These are phyloP conservation scores for Phalaenopsis equestris DNA, from an alignment of 106 monocot genomes.

Conservation along the genomic window DNA sequence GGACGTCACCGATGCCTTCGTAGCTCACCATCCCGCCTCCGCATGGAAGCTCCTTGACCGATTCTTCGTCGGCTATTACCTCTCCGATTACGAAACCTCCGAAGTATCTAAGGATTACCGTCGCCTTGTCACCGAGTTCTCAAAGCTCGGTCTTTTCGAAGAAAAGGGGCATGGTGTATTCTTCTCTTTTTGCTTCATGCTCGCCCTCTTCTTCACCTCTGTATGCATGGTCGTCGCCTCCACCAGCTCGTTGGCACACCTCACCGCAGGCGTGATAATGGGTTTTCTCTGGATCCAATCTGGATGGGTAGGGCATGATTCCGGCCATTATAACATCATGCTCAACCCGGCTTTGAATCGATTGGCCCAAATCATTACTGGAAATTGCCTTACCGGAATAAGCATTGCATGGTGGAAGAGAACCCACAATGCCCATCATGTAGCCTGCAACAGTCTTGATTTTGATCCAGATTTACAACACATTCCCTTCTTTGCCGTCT, in stretches of 20 bases:
- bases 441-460: slow-evolving; percentile 66
- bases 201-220: too few species aligned
- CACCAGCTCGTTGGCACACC: slow-evolving; percentile 17
- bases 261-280: slow-evolving; percentile 17
- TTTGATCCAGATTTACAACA: slow-evolving; percentile 74
- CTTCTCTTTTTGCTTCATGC: too few species aligned
- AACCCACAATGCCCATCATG: slow-evolving; percentile 68
- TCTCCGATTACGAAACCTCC: too few species aligned
- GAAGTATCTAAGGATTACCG: too few species aligned
- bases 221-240: slow-evolving; percentile 10
- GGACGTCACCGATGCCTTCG: too few species aligned
- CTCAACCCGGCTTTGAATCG: slow-evolving; percentile 7
- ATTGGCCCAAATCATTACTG: slow-evolving; percentile 20
- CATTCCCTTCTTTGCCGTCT: slow-evolving; percentile 62
- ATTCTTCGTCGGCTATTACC: too few species aligned
- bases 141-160: too few species aligned
- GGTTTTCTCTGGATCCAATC: slow-evolving; percentile 36
- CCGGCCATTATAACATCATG: slow-evolving; percentile 24
- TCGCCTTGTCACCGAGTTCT: too few species aligned
- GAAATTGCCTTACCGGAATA: slow-evolving; percentile 41
- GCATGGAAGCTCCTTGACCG: too few species aligned
- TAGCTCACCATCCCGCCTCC: too few species aligned
- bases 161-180: too few species aligned
- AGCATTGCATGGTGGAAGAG: slow-evolving; percentile 64
- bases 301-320: slow-evolving; percentile 53